These are phyloP conservation scores for Podospora bellae-mahoneyi DNA, from an alignment of 495 filamentous ascomycete species.

Conservation along the genomic window DNA sequence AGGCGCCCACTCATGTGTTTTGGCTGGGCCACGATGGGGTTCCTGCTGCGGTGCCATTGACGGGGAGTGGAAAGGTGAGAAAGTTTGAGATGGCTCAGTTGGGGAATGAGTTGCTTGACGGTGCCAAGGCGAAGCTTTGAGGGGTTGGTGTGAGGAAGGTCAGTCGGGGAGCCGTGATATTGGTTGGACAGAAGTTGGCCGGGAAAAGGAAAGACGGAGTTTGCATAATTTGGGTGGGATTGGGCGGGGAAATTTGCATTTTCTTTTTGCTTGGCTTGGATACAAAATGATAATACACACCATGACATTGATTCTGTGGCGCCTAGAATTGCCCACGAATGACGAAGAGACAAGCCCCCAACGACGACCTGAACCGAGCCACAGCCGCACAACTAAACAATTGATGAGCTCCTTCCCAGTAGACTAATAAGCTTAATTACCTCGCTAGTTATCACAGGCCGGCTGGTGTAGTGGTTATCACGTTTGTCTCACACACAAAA, in stretches of 20 bases:
- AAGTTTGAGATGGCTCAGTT: constrained; percentile 63
- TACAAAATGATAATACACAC: background rate
- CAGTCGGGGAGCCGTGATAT: background rate
- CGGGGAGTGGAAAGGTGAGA: constrained; percentile 68
- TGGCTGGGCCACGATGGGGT: constrained; percentile 61
- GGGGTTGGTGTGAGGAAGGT: background rate
- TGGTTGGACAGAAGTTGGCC: background rate
- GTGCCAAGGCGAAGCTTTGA: constrained; percentile 38
- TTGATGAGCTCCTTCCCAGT: too few species aligned
- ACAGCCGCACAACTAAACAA: too few species aligned
- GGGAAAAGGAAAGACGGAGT: background rate
- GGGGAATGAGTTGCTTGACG: constrained; percentile 49
- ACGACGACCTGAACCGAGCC: too few species aligned
- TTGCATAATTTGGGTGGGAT: background rate
- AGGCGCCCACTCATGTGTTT: constrained; percentile 63
- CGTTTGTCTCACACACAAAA: constrained; percentile 30
- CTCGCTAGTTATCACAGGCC: background rate
- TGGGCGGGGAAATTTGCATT: background rate
- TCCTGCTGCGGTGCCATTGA: constrained; percentile 56
- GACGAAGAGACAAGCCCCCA: too few species aligned
- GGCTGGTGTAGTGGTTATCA: constrained; percentile 31
- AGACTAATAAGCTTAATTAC: too few species aligned
- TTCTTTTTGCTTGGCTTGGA: background rate
- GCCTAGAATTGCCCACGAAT: too few species aligned
- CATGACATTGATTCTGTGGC: background rate